These are phyloP conservation scores for Ananas comosus DNA, from an alignment of 176 grass and related monocot species.

Conservation along the genomic window DNA sequence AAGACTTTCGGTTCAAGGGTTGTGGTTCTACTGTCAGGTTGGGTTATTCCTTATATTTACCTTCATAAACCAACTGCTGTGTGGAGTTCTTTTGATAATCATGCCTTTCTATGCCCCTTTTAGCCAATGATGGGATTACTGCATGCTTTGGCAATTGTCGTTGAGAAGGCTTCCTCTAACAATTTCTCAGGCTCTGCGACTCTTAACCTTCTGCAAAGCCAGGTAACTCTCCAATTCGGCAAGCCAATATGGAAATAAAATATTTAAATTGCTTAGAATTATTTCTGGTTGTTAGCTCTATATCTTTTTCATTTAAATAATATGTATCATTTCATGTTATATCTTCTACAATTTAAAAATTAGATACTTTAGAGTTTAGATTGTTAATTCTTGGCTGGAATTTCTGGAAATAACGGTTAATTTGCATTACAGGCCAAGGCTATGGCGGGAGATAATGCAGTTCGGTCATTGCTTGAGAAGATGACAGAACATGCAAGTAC, in stretches of 20 bases:
- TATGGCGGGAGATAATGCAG: slow-evolving; percentile 85
- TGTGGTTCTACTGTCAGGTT: slow-evolving; percentile 97
- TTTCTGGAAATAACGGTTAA: no score
- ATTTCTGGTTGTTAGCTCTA: neutral
- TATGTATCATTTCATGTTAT: neutral
- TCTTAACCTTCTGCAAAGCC: slow-evolving; percentile 90
- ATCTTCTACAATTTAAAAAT: neutral
- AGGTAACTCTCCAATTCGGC: slow-evolving; percentile 33
- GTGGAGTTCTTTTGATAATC: slow-evolving; percentile 9
- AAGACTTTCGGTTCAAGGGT: slow-evolving; percentile 76
- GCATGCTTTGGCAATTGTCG: slow-evolving; percentile 74
- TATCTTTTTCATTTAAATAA: neutral
- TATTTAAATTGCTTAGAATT: neutral
- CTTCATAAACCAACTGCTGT: slow-evolving; percentile 8
- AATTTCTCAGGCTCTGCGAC: slow-evolving; percentile 66
- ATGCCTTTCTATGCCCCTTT: slow-evolving; percentile 26
- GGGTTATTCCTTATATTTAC: slow-evolving; percentile 13
- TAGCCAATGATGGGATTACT: slow-evolving; percentile 95
- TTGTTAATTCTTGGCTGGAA: neutral
- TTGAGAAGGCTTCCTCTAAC: slow-evolving; percentile 65
- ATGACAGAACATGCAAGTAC: slow-evolving; percentile 81
- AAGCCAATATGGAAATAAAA: neutral
- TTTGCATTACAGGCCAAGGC: slow-evolving; percentile 54
- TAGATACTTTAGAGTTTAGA: neutral
- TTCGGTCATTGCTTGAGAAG: slow-evolving; percentile 84